Base-by-base conservation (phyloP, 192 early-diverging fungal genomes). In the Dimargaris verticillata region DNA sequence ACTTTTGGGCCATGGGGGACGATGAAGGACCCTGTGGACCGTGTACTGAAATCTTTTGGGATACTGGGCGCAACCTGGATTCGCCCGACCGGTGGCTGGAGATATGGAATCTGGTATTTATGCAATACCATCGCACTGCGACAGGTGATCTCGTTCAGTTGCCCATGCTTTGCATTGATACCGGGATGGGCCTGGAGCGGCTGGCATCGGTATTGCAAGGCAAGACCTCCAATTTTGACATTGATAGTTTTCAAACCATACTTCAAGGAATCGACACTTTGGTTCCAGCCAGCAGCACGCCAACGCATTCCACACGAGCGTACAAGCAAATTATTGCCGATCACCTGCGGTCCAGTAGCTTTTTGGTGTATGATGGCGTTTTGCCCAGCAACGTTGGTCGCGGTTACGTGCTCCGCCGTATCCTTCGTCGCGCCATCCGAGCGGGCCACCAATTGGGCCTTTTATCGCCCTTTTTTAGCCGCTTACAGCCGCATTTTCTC, bases 221-320 rank as follows among this genome's bases (percentile, higher is more conserved):
- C 74, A 92, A 91, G 78, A 68, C 76, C 24, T 95, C 92, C 65
- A 99, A 99, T 84, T 99, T 96, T 69, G 96, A 99, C 70, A 99
- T 93, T 25, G 93, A 97, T 64, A 82, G 84, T 26, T 72, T 99
- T 85, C 72, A 80, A 78, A 53, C 88, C 88, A 28, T 68, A 93
- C 48, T 95, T 95, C 69, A 70, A 41, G 24, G 68, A 20, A 26
- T 51, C 6, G 49, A n/a, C 26, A n/a, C 49, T 11, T 26, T 51
- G 49, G 49, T n/a, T 10, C 22, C 9, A 7, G 14, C 22, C 1
- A n/a, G 49, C 49, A 38, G 33, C 33, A 7, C 33, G 7, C 7
- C 33, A 2, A 38, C 33, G 33, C 49, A 51, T 3, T 9, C 9
- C 14, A 25, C 49, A 0, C 26, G 9, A 18, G 49, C 49, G 26